Percentiles rank a stretch among this genome's conserved stretches.
Conservation (phyloP, 1,139 yeast genomes). For the Pichia sp. region DNA sequence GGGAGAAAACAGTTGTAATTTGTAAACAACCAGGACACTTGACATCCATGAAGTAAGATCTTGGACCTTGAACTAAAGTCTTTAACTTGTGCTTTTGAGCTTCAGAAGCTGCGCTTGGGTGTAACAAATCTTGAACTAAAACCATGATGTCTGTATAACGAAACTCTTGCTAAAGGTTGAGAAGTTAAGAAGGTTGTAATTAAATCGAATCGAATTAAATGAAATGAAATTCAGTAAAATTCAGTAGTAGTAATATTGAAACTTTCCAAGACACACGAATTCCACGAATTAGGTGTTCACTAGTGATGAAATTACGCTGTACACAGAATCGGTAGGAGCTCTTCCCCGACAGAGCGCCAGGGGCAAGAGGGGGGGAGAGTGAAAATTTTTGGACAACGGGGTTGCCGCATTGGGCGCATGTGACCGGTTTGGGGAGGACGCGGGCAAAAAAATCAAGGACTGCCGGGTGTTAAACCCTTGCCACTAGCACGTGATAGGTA, state of each 20-base stretch:
- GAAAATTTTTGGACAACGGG: neutral
- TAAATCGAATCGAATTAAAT: neutral
- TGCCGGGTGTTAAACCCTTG: too few relatives aligned
- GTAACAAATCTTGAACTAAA: conserved; percentile 95
- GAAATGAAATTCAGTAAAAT: too few relatives aligned
- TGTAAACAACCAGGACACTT: conserved; percentile 99
- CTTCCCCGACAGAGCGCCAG: neutral
- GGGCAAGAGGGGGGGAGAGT: neutral
- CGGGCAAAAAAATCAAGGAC: too few relatives aligned
- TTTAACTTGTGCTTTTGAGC: conserved; percentile 95
- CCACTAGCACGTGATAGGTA: too few relatives aligned
- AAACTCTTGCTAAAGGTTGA: conserved; percentile 6
- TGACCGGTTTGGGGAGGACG: too few relatives aligned
- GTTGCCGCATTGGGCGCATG: neutral
- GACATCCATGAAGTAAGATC: conserved; percentile 99
- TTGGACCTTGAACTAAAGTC: conserved; percentile 95
- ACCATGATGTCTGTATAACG: conserved; percentile 40
- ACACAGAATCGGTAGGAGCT: neutral
- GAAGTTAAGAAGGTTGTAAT: neutral
- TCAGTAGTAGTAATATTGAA: neutral
- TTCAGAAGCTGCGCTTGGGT: conserved; percentile 97
- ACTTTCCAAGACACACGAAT: neutral
- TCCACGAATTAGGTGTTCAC: neutral
- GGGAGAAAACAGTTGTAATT: conserved; percentile 99
- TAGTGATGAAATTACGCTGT: too few relatives aligned